Evolutionary conservation across 2,329 filamentous ascomycete genomes (phyloP).

Genomic region (Chrysoporthe deuterocubensis): DNA sequence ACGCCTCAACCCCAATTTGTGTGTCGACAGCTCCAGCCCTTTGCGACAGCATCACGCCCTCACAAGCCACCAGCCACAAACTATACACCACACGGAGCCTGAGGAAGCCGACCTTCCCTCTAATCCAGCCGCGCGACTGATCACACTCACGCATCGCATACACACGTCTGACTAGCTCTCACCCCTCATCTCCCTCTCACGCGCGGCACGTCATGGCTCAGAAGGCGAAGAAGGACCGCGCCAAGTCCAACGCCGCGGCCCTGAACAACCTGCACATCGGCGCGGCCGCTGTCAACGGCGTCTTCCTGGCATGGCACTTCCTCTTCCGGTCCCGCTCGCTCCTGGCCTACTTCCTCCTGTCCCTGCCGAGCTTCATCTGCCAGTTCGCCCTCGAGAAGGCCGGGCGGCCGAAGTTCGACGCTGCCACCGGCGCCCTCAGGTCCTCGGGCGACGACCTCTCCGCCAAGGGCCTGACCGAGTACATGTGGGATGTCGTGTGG

Average conservation of each 20-base stretch:
- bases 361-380: conserved; percentile 74
- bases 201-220: conserved; percentile 54
- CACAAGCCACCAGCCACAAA: no score
- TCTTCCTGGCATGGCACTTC: conserved; percentile 76
- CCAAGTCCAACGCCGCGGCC: conserved; percentile 76
- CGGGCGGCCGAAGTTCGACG: conserved; percentile 75
- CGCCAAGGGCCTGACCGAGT: conserved; percentile 88
- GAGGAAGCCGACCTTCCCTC: neutral
- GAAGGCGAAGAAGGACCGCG: conserved; percentile 67
- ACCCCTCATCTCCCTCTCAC: neutral
- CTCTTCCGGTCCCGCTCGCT: conserved; percentile 68
- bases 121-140: neutral
- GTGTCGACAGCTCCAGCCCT: no score
- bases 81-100: no score
- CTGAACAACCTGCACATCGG: conserved; percentile 84
- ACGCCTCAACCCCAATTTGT: no score
- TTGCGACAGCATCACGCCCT: no score
- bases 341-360: conserved; percentile 72
- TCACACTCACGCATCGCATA: neutral
- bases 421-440: conserved; percentile 68
- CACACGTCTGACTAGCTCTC: conserved; percentile 8
- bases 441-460: conserved; percentile 85
- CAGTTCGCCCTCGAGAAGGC: conserved; percentile 85
- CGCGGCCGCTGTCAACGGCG: conserved; percentile 69
- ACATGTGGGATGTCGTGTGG: conserved; percentile 97